Percentiles rank a stretch among this genome's conserved stretches.
Evolutionary conservation across 768 basidiomycete species (phyloP).

Genomic region (Guyanaporus albipodus): DNA sequence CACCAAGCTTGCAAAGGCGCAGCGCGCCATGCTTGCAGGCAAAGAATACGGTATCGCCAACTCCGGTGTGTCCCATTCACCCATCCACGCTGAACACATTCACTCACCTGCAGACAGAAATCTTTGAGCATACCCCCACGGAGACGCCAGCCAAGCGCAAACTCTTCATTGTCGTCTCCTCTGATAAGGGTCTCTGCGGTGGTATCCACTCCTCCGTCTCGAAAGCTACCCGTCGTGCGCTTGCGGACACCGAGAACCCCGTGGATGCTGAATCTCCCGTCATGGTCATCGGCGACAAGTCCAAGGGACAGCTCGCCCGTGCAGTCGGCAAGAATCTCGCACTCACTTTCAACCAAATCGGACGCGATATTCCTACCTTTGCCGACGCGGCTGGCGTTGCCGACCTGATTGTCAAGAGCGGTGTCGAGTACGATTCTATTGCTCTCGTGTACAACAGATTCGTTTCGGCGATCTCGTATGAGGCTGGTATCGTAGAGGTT

Average conservation of each 20-base stretch:
- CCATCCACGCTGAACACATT: neutral
- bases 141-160: constrained; percentile 69
- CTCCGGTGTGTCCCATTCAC: constrained; percentile 50
- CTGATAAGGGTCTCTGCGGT: constrained; percentile 99
- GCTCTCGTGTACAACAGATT: constrained; percentile 82
- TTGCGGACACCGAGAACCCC: constrained; percentile 47
- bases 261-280: constrained; percentile 63
- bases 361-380: constrained; percentile 95
- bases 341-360: constrained; percentile 96
- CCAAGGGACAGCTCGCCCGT: constrained; percentile 86
- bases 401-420: constrained; percentile 84
- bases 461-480: constrained; percentile 87
- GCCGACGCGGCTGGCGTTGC: constrained; percentile 93
- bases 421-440: constrained; percentile 82
- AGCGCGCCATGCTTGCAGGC: constrained; percentile 86
- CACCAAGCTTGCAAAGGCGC: constrained; percentile 92
- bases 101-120: constrained; percentile 53
- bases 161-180: constrained; percentile 92
- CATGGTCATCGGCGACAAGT: constrained; percentile 95
- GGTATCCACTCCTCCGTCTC: constrained; percentile 98
- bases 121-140: constrained; percentile 74
- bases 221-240: constrained; percentile 77
- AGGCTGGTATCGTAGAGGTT: constrained; percentile 69
- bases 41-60: constrained; percentile 93
- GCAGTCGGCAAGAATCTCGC: constrained; percentile 58